Base-by-base conservation (phyloP, 495 filamentous ascomycete genomes). In the Penicillium flavigenum region DNA sequence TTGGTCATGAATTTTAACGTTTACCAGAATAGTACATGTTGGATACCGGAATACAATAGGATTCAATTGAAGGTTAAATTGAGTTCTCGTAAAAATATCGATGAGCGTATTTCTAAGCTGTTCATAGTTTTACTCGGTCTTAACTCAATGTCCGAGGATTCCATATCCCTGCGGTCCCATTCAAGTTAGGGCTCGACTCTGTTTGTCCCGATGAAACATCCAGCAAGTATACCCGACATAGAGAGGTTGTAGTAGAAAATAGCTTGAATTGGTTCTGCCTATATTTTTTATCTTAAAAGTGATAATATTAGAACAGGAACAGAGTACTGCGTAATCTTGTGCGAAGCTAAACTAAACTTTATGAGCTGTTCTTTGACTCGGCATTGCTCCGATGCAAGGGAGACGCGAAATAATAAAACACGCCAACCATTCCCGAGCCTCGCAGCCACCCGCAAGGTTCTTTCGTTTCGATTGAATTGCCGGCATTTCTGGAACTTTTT, bases 361-460 rank as follows among this genome's bases (percentile, higher is more conserved):
- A 51, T 62, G 55, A 61, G 42, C 32, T 57, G 45, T 59, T 56
- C 19, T 38, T 57, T 47, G 12, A 52, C 39, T 10, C 38, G 51
- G 47, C 66, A 68, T 68, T 56, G 47, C 61, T 66, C 63, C 58
- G 63, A 68, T 51, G 66, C 66, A 68, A 68, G 66, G 66, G 66
- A 61, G 56, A 19, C 10, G 20, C 26, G n/a, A 54, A 52, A 31
- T 20, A 11, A 17, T 17, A 50, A 52, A 61, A 58, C 54, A 53
- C 43, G 19, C 29, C 14, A 51, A 56, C n/a, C 47, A 26, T 57
- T 58, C 42, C 48, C 24, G 22, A 52, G 52, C 34, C 36, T 55
- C 45, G 41, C 38, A 39, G 43, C n/a, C 46, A 50, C 8, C 45
- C 38, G 53, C 54, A 60, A 60, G 55, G 60, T 41, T 27, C 24